Evolutionary conservation across 257 asterid species (phyloP), one percentile per base, ranked within the genome.

Genomic region (Ophiorrhiza pumila): DNA sequence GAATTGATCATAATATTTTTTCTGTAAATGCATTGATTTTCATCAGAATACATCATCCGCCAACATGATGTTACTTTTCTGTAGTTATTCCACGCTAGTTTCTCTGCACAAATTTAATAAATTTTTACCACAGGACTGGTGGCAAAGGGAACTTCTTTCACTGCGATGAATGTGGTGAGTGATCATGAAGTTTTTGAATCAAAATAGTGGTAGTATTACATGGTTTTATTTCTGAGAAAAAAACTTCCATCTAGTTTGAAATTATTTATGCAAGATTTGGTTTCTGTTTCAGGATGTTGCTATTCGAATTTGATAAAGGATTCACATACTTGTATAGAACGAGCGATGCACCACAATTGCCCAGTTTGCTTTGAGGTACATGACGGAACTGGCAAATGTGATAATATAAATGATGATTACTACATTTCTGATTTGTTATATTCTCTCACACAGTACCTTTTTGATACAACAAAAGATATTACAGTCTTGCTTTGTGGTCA

Each of bases 341-440:
- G 91, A 79, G 92, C 95, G 0, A 86, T 90, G 96, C 95, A 90
- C 75, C 94, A 88, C 79, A 82, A 88, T 50, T 90, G 95, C 71
- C 88, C 95, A 0, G 83, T 90, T 79, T 90, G 95, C 84, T 90
- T 86, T 29, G 96, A 86, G 96, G 94, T 90, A 83, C n/a, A 65
- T 34, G 56, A n/a, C 11, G 20, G 8, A 39, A 65, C 7, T 5
- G 34, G 22, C 0, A 12, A 58, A 23, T 66, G 4, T 50, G 39
- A 39, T 39, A 2, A 42, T 7, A 10, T 14, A 13, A 10, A 35
- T 13, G 4, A 27, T 61, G 27, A 50, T 50, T 35, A 11, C 1
- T 35, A 46, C 23, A 8, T 3, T 41, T 71, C 45, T 75, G 67
- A 46, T 65, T 56, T 68, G 7, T 52, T 57, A 27, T 45, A 37